Base-by-base conservation (phyloP, 2,329 filamentous ascomycete genomes). In the Sporothrix luriei region DNA sequence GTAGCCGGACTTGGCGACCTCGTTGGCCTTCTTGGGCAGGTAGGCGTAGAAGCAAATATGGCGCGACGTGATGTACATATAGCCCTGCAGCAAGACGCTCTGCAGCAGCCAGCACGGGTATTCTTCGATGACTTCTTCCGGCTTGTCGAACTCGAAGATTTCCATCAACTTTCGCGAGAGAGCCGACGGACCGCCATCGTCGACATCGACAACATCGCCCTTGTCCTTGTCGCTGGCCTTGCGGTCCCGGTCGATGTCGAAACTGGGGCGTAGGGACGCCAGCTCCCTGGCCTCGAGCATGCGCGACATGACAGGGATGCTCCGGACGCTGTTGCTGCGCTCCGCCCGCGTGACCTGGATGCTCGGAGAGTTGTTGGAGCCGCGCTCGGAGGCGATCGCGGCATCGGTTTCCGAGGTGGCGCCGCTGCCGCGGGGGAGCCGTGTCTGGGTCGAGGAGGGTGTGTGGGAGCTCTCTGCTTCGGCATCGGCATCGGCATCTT, bases 11-110 rank as follows among this genome's bases (percentile, higher is more conserved):
- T 97, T 98, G 73, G 90, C 87, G 21, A 91, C 86, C 68, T 89
- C 85, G 74, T 91, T 88, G 85, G 91, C 88, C 84, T 95, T 97
- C 83, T 94, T 96, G 7, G 93, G 93, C n/a, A 98, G 85, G 77
- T 97, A 97, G 51, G 95, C 93, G 77, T 97, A 98, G 78, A 98
- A 99, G 80, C 94, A 97, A 72, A 98, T 91, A 77, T 99, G 95
- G 75, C 90, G 91, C 72, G 91, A 85, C 0, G 95, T 98, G 76
- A 99, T 92, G 80, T 98, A 98, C 85, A 99, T 90, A 78, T 95
- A 97, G 6, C 95, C 95, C 77, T 97, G 93, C 10, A 98, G 85
- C 40, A 98, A 83, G 57, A 97, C 93, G 76, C 91, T 97, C 78
- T 97, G 93, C 46, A 98, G 82, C 51, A 98, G 82, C 89, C 93